A percentile compares a stretch with the other conserved stretches of the same genome.
Evolutionary conservation across 108 stramenopile genomes (phyloP).

Genomic region (Halocafeteria seosinensis): DNA sequence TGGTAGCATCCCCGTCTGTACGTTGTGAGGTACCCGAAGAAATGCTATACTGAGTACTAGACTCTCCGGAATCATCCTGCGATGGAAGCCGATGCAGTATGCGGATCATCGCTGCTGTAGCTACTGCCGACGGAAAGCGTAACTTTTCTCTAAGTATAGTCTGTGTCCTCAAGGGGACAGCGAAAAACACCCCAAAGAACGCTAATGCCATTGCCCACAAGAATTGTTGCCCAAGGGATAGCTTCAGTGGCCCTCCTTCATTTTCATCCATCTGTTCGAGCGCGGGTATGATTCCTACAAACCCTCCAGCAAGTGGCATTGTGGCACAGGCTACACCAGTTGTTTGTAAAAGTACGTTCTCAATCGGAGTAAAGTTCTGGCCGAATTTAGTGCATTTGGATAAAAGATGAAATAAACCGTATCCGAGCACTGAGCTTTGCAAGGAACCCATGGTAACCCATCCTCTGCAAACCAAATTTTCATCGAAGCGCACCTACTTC

Average conservation of each 20-base stretch:
- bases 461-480: background rate
- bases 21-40: no score
- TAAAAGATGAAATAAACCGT: background rate
- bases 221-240: background rate
- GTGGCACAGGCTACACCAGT: background rate
- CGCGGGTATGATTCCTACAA: background rate
- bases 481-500: background rate
- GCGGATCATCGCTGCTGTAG: background rate
- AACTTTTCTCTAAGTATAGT: background rate
- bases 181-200: background rate
- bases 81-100: no score
- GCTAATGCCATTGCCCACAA: background rate
- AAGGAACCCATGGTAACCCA: constrained; percentile 1
- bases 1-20: no score
- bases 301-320: background rate
- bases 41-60: no score
- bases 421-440: background rate
- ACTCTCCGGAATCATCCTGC: background rate
- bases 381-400: background rate
- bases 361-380: background rate
- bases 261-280: background rate
- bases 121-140: background rate
- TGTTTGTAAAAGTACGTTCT: background rate
- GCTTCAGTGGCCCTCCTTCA: background rate
- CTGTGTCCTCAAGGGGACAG: background rate